A percentile compares a stretch with the other conserved stretches of the same genome.
phyloP scores from a whole-genome alignment of 164 flowering plant genomes.

The Saururus chinensis region DNA sequence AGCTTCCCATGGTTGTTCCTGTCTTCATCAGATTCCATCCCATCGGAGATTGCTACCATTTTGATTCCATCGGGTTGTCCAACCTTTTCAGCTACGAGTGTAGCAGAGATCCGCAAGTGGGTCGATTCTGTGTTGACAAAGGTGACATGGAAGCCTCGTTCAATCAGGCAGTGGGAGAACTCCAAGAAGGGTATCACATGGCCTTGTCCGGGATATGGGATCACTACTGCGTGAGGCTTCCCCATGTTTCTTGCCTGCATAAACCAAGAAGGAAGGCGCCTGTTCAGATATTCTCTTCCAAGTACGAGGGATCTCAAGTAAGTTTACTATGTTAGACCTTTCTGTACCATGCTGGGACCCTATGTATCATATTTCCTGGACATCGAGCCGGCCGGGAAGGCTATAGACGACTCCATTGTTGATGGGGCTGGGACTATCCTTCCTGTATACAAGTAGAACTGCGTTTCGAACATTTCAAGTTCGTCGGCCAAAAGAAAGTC shows the following conservation, averaged over 20 bases:
- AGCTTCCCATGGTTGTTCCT: slow-evolving; percentile 1
- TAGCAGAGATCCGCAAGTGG: not conserved
- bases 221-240: slow-evolving; percentile 13
- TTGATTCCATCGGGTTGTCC: not conserved
- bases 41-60: slow-evolving; percentile 13
- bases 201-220: slow-evolving; percentile 20
- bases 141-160: slow-evolving; percentile 17
- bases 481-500: too few species aligned
- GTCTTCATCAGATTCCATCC: slow-evolving; percentile 6
- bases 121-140: slow-evolving; percentile 11
- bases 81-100: not conserved
- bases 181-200: slow-evolving; percentile 21
- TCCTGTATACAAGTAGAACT: too few species aligned
- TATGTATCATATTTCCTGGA: too few species aligned
- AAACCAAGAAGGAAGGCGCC: too few species aligned
- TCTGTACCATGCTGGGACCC: too few species aligned
- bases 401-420: too few species aligned
- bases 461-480: too few species aligned
- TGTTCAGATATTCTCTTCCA: too few species aligned
- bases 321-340: too few species aligned
- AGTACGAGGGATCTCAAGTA: too few species aligned
- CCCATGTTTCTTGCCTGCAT: slow-evolving; percentile 3
- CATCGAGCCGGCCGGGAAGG: too few species aligned
- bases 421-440: too few species aligned
- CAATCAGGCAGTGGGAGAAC: slow-evolving; percentile 16